A percentile compares a stretch with the other conserved stretches of the same genome.
Evolutionary conservation across 257 asterid species (phyloP).

Genomic region (Thymus quinquecostatus): DNA sequence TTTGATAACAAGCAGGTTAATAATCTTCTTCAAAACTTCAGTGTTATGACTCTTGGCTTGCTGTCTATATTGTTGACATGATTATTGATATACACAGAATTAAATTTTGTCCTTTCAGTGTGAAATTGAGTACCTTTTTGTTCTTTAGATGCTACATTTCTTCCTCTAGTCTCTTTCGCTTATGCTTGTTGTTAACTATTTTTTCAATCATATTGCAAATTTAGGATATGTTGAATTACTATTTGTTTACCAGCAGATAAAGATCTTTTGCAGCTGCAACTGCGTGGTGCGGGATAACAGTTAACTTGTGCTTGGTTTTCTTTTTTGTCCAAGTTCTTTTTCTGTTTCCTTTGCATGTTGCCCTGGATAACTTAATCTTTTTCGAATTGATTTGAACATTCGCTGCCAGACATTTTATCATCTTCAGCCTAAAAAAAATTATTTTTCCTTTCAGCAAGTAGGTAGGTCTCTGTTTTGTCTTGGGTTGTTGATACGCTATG

Average conservation of each 20-base stretch:
- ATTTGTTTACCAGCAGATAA: constrained; percentile 12
- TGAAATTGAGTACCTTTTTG: constrained; percentile 1
- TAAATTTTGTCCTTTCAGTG: constrained; percentile 12
- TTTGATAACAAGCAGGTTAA: constrained; percentile 84
- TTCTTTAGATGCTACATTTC: constrained; percentile 21
- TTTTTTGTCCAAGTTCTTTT: constrained; percentile 19
- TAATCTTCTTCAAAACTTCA: constrained; percentile 28
- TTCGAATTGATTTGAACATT: neutral
- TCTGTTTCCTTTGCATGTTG: constrained; percentile 14
- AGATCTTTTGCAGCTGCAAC: constrained; percentile 27
- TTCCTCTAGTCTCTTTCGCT: constrained; percentile 17
- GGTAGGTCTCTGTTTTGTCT: constrained; percentile 97
- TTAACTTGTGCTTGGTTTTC: constrained; percentile 21
- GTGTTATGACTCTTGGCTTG: constrained; percentile 11
- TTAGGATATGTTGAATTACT: constrained; percentile 5
- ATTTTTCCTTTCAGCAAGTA: constrained; percentile 70
- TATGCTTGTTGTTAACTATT: neutral
- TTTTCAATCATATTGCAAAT: constrained; percentile 18
- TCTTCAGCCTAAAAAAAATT: constrained; percentile 15
- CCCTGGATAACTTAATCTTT: neutral
- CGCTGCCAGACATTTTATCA: constrained; percentile 18
- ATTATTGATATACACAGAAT: constrained; percentile 8
- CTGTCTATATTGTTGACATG: constrained; percentile 27
- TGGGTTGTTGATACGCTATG: constrained; percentile 95
- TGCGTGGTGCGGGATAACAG: constrained; percentile 27